phyloP scores from a whole-genome alignment of 2,329 filamentous ascomycete species.

The Stylonectria norvegica region DNA sequence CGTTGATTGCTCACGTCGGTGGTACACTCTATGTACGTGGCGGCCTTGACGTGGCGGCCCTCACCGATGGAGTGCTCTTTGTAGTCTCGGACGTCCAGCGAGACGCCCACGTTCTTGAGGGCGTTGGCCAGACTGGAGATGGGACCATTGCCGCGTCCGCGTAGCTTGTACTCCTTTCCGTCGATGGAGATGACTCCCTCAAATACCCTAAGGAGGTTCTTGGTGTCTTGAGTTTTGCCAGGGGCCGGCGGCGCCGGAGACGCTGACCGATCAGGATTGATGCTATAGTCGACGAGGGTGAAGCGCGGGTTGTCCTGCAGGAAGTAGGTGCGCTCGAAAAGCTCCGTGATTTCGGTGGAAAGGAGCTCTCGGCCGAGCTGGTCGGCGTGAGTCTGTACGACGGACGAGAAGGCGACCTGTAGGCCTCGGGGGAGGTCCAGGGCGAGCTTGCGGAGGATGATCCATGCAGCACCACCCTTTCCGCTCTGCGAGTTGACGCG shows the following conservation, averaged over 20 bases:
- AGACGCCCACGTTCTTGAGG: slow-evolving; percentile 72
- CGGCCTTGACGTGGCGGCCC: slow-evolving; percentile 83
- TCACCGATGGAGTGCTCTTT: slow-evolving; percentile 88
- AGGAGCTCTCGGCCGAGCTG: slow-evolving; percentile 78
- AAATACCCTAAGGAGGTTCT: slow-evolving; percentile 77
- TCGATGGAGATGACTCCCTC: slow-evolving; percentile 82
- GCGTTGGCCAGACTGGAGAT: slow-evolving; percentile 86
- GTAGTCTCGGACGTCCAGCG: slow-evolving; percentile 89
- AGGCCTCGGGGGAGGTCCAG: slow-evolving; percentile 90
- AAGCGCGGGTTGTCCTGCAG: slow-evolving; percentile 81
- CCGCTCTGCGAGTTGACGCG: slow-evolving; percentile 95
- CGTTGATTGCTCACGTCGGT: slow-evolving; percentile 58
- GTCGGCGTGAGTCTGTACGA: slow-evolving; percentile 82
- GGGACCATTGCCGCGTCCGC: slow-evolving; percentile 81
- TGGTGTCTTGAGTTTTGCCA: slow-evolving; percentile 72
- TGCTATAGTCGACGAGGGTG: slow-evolving; percentile 85
- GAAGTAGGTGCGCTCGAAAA: slow-evolving; percentile 90
- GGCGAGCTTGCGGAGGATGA: slow-evolving; percentile 83
- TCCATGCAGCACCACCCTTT: slow-evolving; percentile 92
- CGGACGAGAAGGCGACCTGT: slow-evolving; percentile 83
- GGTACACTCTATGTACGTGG: slow-evolving; percentile 89
- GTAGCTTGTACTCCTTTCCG: slow-evolving; percentile 71
- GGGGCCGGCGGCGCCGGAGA: slow-evolving; percentile 67
- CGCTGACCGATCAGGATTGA: slow-evolving; percentile 74
- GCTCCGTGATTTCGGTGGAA: slow-evolving; percentile 74